Conservation (phyloP, 371 early-diverging fungal species). For the Mucor mucedo region DNA sequence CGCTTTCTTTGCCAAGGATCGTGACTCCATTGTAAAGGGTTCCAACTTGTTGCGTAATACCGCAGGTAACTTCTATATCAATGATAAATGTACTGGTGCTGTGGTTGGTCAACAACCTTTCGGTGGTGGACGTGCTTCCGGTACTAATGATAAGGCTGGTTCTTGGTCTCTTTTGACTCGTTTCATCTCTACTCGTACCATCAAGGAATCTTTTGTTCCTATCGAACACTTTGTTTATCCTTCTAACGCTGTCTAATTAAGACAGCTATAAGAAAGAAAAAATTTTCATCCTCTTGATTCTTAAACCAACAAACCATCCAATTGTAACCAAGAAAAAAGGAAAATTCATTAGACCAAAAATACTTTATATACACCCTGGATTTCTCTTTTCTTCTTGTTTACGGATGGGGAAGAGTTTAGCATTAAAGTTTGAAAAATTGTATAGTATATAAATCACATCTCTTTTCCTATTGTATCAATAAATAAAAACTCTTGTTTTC, state of each 20-base stretch:
- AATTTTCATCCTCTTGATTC: not conserved
- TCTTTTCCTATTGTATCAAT: not conserved
- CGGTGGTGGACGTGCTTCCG: conserved; percentile 94
- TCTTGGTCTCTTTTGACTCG: conserved; percentile 65
- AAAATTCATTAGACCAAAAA: not conserved
- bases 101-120: conserved; percentile 98
- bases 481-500: not conserved
- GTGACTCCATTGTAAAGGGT: conserved; percentile 76
- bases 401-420: conserved; percentile 10
- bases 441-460: conserved; percentile 11
- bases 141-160: conserved; percentile 99
- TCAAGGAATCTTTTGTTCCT: conserved; percentile 96
- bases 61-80: conserved; percentile 98
- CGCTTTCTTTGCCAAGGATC: conserved; percentile 87
- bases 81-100: conserved; percentile 98
- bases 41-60: conserved; percentile 83
- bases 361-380: not conserved
- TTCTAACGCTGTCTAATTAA: conserved; percentile 71
- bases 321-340: not conserved
- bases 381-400: conserved; percentile 1
- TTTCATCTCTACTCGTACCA: conserved; percentile 93
- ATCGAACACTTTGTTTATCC: conserved; percentile 83
- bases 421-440: not conserved
- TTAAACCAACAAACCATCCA: conserved; percentile 1
- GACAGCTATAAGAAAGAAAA: no score